Percentiles rank a stretch among this genome's conserved stretches.
Evolutionary conservation across 2,329 filamentous ascomycete genomes (phyloP).

Genomic region (Chalara sp.): DNA sequence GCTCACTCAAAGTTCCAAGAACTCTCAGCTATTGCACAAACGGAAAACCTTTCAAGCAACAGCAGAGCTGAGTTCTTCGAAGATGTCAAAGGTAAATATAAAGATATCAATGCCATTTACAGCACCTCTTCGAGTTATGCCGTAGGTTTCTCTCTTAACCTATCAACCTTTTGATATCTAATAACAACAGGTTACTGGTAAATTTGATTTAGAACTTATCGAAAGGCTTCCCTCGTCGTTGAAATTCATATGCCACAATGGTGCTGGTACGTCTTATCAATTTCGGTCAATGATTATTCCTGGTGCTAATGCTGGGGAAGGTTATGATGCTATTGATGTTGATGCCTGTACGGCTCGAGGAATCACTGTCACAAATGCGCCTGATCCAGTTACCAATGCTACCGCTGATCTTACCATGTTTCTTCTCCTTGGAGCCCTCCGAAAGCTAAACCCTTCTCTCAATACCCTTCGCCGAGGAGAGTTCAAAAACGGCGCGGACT

Average conservation of each 20-base stretch:
- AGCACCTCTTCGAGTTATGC: constrained; percentile 48
- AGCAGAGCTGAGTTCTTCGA: constrained; percentile 59
- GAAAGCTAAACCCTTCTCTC: constrained; percentile 53
- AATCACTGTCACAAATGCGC: constrained; percentile 70
- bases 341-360: constrained; percentile 52
- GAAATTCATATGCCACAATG: constrained; percentile 53
- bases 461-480: constrained; percentile 52
- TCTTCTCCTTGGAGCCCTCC: constrained; percentile 70
- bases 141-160: not conserved
- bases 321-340: constrained; percentile 77
- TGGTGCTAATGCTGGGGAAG: constrained; percentile 24
- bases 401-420: constrained; percentile 77
- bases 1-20: too few species aligned
- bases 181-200: constrained; percentile 46
- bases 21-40: too few species aligned
- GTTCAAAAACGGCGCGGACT: constrained; percentile 48
- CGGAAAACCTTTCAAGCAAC: constrained; percentile 30
- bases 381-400: constrained; percentile 68
- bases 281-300: too few species aligned
- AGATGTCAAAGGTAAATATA: constrained; percentile 55
- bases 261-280: constrained; percentile 36
- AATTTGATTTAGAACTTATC: constrained; percentile 62
- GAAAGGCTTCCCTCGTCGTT: constrained; percentile 43
- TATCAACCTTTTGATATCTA: constrained; percentile 15
- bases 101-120: constrained; percentile 59